Conservation (phyloP, 2,329 filamentous ascomycete species). For the Metarhizium humberi region DNA sequence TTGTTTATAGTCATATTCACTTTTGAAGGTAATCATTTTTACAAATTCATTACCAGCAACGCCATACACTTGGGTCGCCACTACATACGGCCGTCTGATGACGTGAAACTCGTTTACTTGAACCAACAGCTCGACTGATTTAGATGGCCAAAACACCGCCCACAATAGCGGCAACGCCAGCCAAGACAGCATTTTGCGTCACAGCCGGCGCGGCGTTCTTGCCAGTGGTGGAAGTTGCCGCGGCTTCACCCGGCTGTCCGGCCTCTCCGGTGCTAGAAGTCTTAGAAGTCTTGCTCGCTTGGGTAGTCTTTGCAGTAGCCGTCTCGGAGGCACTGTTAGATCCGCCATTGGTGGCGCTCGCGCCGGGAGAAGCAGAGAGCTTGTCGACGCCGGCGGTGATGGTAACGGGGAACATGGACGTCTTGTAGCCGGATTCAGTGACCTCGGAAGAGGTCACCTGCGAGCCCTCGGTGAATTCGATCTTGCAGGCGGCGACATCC, state of each 20-base stretch:
- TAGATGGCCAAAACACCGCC: conserved; percentile 27
- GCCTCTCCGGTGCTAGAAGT: conserved; percentile 8
- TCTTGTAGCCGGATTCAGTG: conserved; percentile 12
- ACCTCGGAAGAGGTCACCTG: background rate
- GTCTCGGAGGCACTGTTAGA: conserved; percentile 6
- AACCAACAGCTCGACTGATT: background rate
- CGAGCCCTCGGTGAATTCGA: background rate
- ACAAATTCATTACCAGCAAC: background rate
- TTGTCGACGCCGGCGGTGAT: conserved; percentile 29
- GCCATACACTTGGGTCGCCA: background rate
- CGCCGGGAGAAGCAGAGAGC: conserved; percentile 13
- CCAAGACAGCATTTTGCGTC: conserved; percentile 25
- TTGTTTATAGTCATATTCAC: background rate
- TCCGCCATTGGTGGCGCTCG: background rate
- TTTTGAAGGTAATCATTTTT: background rate
- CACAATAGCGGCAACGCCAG: conserved; percentile 24
- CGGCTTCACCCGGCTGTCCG: conserved; percentile 2
- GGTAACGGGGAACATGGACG: conserved; percentile 19
- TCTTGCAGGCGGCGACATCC: conserved; percentile 15
- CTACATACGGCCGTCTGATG: background rate
- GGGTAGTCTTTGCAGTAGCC: background rate
- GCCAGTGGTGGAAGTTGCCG: conserved; percentile 8
- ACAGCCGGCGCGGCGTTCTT: conserved; percentile 22
- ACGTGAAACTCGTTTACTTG: background rate
- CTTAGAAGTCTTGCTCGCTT: conserved; percentile 5